These are phyloP conservation scores for Cubamyces sp. DNA, from an alignment of 768 basidiomycete species.

Conservation along the genomic window DNA sequence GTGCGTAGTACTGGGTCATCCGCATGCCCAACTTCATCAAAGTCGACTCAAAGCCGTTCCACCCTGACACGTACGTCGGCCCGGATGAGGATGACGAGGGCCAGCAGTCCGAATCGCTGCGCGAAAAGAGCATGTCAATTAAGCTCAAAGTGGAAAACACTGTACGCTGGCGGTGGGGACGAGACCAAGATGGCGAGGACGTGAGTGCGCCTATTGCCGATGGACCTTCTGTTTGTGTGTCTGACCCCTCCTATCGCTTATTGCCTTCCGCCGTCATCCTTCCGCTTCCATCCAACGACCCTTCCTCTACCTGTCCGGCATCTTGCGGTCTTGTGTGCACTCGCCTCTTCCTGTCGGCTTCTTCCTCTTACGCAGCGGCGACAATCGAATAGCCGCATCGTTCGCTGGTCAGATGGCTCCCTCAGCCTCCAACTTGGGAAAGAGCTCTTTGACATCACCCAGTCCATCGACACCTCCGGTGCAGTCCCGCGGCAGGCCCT, in stretches of 20 bases:
- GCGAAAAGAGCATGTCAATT: slow-evolving; percentile 82
- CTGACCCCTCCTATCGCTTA: neutral
- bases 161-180: slow-evolving; percentile 93
- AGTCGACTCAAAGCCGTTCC: slow-evolving; percentile 88
- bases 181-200: slow-evolving; percentile 72
- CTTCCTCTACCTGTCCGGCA: neutral
- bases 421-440: slow-evolving; percentile 90
- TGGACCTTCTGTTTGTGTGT: neutral
- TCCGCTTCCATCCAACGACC: neutral
- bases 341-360: too few species aligned
- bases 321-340: neutral
- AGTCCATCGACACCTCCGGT: slow-evolving; percentile 78
- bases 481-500: slow-evolving; percentile 62
- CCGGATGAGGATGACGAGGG: slow-evolving; percentile 76
- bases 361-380: slow-evolving; percentile 52
- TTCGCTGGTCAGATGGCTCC: slow-evolving; percentile 96
- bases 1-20: slow-evolving; percentile 81
- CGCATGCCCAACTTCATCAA: slow-evolving; percentile 94
- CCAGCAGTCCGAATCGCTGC: slow-evolving; percentile 58
- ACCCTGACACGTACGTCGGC: slow-evolving; percentile 82
- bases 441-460: slow-evolving; percentile 90
- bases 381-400: slow-evolving; percentile 88
- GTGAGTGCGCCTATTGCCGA: slow-evolving; percentile 51
- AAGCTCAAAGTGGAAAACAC: slow-evolving; percentile 94
- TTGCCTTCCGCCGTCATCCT: neutral